Evolutionary conservation across 83 land plant species (phyloP).

Genomic region (Diphasiastrum complanatum): DNA sequence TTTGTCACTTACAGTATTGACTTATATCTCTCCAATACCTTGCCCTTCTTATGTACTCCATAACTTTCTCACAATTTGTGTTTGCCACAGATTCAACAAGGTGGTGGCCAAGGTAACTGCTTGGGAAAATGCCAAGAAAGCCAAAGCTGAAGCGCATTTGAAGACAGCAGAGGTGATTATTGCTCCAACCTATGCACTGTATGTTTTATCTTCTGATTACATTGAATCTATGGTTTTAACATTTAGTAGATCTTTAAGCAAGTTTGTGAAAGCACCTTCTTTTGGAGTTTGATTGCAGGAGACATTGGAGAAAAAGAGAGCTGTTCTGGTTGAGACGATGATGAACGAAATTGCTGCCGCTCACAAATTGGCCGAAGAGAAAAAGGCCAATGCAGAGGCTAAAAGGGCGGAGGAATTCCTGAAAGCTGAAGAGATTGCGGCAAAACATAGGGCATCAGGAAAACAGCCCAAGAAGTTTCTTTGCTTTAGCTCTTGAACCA

Average conservation of each 20-base stretch:
- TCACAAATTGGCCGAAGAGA: slow-evolving; percentile 29
- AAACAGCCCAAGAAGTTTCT: slow-evolving; percentile 23
- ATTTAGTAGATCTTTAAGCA: not conserved
- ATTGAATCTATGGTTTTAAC: not conserved
- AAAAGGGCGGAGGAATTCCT: slow-evolving; percentile 26
- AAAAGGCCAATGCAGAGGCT: slow-evolving; percentile 25
- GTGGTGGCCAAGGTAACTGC: slow-evolving; percentile 26
- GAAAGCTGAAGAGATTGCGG: slow-evolving; percentile 24
- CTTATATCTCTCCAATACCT: no score
- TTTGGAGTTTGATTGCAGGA: slow-evolving; percentile 14
- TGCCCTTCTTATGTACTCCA: no score
- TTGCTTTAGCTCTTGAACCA: slow-evolving; percentile 22
- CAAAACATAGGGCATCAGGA: slow-evolving; percentile 19
- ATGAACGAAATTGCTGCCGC: slow-evolving; percentile 27
- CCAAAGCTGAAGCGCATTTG: slow-evolving; percentile 30
- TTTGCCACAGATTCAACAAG: slow-evolving; percentile 26
- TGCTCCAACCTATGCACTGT: no score
- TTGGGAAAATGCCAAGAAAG: slow-evolving; percentile 30
- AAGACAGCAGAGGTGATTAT: slow-evolving; percentile 26
- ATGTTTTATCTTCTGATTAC: not conserved
- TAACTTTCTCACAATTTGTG: no score
- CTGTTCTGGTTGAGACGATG: slow-evolving; percentile 32
- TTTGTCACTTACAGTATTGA: no score
- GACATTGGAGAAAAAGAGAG: slow-evolving; percentile 29
- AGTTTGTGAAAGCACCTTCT: not conserved